Evolutionary conservation across 345 rosid genomes (phyloP), one percentile per base, ranked within the genome.

Genomic region (Hevea brasiliensis): DNA sequence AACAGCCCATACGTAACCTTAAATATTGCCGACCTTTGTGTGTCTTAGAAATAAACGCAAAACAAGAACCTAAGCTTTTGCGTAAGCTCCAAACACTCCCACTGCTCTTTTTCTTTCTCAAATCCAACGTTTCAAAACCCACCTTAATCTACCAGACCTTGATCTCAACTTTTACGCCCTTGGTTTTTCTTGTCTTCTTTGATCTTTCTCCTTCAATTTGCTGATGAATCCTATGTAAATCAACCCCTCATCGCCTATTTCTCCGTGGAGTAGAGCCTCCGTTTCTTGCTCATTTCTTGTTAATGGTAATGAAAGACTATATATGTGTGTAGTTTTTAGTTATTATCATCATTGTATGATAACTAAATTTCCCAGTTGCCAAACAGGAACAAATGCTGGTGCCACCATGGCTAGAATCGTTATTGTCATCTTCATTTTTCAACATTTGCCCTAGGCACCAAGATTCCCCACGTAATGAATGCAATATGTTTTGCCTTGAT

Each of bases 401-500:
- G 64, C 98, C 97, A 0, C 82, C 89, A 75, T 93, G 98, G 98
- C 85, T 93, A 10, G 92, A 91, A 79, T 67, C 84, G 69, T 79
- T 93, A 74, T 79, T 93, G 37, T 73, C 81, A 65, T 78, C 92
- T 32, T 67, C 76, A 41, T 91, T 91, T 77, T 93, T 93, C 88
- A 74, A 72, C 68, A 76, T 85, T 57, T 93, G 98, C 76, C 71
- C 81, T 8, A 79, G 62, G 12, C 98, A 93, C 37, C 73, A 81
- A 23, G 88, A 86, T 42, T 82, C 96, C 20, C 83, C 96, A 0
- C 72, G 90, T 41, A 87, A 87, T 37, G 97, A 93, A 83, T 89
- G 92, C 74, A 93, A 93, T 74, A 87, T 93, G 97, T 93, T 81
- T 80, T 93, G 98, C 66, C 74, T 93, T 27, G 96, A 87, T 51